Evolutionary conservation across 2,329 filamentous ascomycete species (phyloP).

Genomic region (Sarocladium oryzae): DNA sequence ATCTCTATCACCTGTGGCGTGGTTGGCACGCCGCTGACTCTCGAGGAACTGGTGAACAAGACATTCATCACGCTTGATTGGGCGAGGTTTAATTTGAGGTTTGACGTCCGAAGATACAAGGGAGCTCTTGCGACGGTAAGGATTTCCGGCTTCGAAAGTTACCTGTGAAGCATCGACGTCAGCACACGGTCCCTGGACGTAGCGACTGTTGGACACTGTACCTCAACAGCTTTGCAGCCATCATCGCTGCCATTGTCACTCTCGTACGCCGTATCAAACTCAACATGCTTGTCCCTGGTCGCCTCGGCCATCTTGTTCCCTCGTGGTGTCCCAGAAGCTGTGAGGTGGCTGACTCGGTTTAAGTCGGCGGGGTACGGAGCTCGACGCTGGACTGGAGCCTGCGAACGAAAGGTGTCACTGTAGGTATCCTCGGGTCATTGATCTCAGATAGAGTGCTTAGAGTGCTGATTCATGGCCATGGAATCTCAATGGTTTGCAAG

Average conservation of each 20-base stretch:
- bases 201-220: conserved; percentile 20
- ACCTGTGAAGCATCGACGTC: conserved; percentile 31
- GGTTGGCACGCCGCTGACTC: conserved; percentile 37
- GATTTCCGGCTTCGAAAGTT: conserved; percentile 54
- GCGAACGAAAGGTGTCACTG: neutral
- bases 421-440: neutral
- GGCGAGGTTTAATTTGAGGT: conserved; percentile 22
- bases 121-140: conserved; percentile 60
- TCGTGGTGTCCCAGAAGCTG: neutral
- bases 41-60: conserved; percentile 61
- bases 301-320: neutral
- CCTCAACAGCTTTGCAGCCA: conserved; percentile 45
- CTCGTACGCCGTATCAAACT: conserved; percentile 32
- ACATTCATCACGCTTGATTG: conserved; percentile 44
- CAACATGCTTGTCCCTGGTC: conserved; percentile 9
- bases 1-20: conserved; percentile 20
- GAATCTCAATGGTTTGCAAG: neutral
- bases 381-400: too few relatives aligned
- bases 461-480: neutral
- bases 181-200: neutral
- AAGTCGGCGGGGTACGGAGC: neutral
- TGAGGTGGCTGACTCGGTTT: neutral
- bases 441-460: too few relatives aligned
- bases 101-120: conserved; percentile 45
- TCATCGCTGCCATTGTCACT: conserved; percentile 37